Evolutionary conservation across 1,284 basidiomycete genomes (phyloP).

Genomic region (Ustilago tritici): DNA sequence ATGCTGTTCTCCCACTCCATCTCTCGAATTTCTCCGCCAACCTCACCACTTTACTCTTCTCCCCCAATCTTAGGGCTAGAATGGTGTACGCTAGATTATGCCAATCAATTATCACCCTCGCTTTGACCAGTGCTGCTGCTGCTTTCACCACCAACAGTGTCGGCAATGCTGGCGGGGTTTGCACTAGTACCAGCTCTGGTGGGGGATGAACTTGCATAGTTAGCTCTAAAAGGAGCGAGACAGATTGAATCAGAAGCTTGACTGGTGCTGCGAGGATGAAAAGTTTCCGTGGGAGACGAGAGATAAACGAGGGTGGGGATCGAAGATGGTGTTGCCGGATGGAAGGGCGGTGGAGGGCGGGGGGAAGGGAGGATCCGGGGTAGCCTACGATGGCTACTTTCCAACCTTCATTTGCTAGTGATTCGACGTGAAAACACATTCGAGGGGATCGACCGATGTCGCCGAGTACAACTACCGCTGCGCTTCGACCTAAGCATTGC

Average conservation of each 20-base stretch:
- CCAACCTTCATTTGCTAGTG: conserved; percentile 85
- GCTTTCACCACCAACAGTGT: conserved; percentile 88
- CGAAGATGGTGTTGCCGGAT: conserved; percentile 73
- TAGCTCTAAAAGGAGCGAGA: conserved; percentile 58
- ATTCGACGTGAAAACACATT: conserved; percentile 98
- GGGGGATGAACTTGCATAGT: conserved; percentile 75
- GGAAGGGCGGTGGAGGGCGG: conserved; percentile 38
- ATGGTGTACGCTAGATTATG: conserved; percentile 97
- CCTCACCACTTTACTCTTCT: conserved; percentile 78
- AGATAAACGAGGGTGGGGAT: conserved; percentile 76
- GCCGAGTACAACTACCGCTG: conserved; percentile 90
- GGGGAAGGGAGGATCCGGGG: conserved; percentile 57
- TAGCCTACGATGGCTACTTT: conserved; percentile 88
- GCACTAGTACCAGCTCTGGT: conserved; percentile 86
- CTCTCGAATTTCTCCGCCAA: conserved; percentile 70
- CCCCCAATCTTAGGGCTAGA: conserved; percentile 82
- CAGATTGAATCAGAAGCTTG: conserved; percentile 74
- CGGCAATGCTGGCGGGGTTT: conserved; percentile 97
- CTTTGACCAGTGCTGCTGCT: conserved; percentile 76
- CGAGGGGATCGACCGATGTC: conserved; percentile 95
- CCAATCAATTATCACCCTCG: conserved; percentile 96
- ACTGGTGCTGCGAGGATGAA: conserved; percentile 84
- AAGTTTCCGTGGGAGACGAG: conserved; percentile 73
- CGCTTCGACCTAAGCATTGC: conserved; percentile 67
- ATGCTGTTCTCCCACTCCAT: conserved; percentile 73